Evolutionary conservation across 371 early-diverging fungal genomes (phyloP).

Genomic region (Capillidium heterosporum): DNA sequence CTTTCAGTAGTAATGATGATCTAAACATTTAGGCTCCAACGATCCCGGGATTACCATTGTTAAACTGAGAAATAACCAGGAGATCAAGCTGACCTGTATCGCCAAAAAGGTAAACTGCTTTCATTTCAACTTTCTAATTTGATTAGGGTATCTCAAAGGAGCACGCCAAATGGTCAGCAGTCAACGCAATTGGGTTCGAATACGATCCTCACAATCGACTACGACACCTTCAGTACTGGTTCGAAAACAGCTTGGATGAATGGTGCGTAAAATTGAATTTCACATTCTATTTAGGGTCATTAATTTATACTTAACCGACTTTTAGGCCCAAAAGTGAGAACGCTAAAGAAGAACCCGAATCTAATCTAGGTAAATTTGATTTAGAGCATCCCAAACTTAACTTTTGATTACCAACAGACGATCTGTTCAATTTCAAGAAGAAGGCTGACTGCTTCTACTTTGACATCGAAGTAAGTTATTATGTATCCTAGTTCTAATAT

Average conservation of each 20-base stretch:
- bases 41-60: constrained; percentile 75
- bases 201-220: constrained; percentile 95
- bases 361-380: constrained; percentile 23
- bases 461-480: constrained; percentile 49
- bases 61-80: constrained; percentile 86
- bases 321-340: constrained; percentile 53
- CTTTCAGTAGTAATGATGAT: not conserved
- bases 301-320: too few relatives aligned
- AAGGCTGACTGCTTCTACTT: constrained; percentile 77
- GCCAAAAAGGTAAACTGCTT: constrained; percentile 44
- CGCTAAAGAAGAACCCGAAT: constrained; percentile 34
- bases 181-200: constrained; percentile 83
- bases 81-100: constrained; percentile 68
- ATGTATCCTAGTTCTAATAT: not conserved
- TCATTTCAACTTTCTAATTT: not conserved
- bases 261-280: constrained; percentile 33
- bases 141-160: constrained; percentile 82
- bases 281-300: not conserved
- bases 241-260: constrained; percentile 75
- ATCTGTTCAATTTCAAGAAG: constrained; percentile 71
- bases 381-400: not conserved
- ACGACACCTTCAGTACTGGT: constrained; percentile 89
- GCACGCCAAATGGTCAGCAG: constrained; percentile 98
- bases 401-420: constrained; percentile 1
- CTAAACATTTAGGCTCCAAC: constrained; percentile 10